Evolutionary conservation across 306 rosid genomes (phyloP).

Genomic region (Gynostemma pentaphyllum): DNA sequence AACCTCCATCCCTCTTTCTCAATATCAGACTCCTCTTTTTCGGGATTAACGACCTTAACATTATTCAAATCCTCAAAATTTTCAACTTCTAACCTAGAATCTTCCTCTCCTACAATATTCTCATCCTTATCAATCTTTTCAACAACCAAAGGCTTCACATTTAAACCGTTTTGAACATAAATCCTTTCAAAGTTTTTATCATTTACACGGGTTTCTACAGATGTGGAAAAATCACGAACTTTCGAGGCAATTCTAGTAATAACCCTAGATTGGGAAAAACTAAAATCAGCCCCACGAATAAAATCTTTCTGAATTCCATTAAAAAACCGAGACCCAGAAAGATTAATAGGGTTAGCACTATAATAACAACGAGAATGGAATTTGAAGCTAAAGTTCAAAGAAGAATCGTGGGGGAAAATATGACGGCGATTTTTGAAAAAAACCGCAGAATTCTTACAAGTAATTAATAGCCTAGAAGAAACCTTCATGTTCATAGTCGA

Average conservation of each 20-base stretch:
- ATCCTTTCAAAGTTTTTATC: slow-evolving; percentile 50
- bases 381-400: slow-evolving; percentile 15
- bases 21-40: slow-evolving; percentile 33
- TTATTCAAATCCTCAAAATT: slow-evolving; percentile 24
- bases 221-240: slow-evolving; percentile 36
- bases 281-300: slow-evolving; percentile 24
- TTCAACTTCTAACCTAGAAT: slow-evolving; percentile 22
- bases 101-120: slow-evolving; percentile 25
- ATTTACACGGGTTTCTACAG: slow-evolving; percentile 30
- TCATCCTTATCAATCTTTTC: slow-evolving; percentile 47
- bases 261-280: slow-evolving; percentile 32
- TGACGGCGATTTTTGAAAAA: slow-evolving; percentile 22
- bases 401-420: slow-evolving; percentile 9
- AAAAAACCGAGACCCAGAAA: slow-evolving; percentile 21
- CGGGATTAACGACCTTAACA: slow-evolving; percentile 18
- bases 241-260: slow-evolving; percentile 29
- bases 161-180: slow-evolving; percentile 42
- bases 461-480: slow-evolving; percentile 34
- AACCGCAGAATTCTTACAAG: slow-evolving; percentile 37
- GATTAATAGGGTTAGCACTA: slow-evolving; percentile 18
- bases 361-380: slow-evolving; percentile 18
- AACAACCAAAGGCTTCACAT: slow-evolving; percentile 44
- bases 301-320: slow-evolving; percentile 19
- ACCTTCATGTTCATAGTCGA: slow-evolving; percentile 64
- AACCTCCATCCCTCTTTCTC: slow-evolving; percentile 81